phyloP scores from a whole-genome alignment of 2,329 filamentous ascomycete species.

The Cercospora zeae-maydis region DNA sequence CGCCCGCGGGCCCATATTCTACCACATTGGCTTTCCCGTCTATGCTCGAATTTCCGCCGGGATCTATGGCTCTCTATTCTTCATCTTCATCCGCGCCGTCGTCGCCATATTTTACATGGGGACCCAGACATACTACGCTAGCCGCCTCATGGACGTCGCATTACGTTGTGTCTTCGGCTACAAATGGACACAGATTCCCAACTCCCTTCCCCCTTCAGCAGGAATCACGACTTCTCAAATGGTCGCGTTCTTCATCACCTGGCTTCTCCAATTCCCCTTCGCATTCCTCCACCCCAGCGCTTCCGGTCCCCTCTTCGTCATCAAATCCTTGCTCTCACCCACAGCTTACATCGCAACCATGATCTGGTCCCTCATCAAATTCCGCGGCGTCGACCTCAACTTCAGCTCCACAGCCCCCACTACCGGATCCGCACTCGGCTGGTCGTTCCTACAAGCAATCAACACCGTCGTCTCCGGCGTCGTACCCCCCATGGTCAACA shows the following conservation, averaged over 20 bases:
- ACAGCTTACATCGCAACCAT: slow-evolving; percentile 76
- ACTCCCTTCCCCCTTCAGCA: slow-evolving; percentile 31
- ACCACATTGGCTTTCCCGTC: slow-evolving; percentile 40
- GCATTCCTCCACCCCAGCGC: slow-evolving; percentile 36
- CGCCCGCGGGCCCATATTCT: slow-evolving; percentile 36
- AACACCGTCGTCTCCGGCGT: slow-evolving; percentile 40
- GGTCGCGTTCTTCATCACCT: slow-evolving; percentile 32
- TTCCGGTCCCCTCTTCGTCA: slow-evolving; percentile 27
- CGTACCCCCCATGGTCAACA: slow-evolving; percentile 38
- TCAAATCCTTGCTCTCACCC: slow-evolving; percentile 22
- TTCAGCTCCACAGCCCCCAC: slow-evolving; percentile 16
- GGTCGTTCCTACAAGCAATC: slow-evolving; percentile 43
- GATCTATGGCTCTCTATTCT: slow-evolving; percentile 41
- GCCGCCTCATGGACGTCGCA: slow-evolving; percentile 38
- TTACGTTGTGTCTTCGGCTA: slow-evolving; percentile 42
- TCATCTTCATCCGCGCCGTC: slow-evolving; percentile 39
- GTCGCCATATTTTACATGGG: slow-evolving; percentile 43
- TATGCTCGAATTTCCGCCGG: slow-evolving; percentile 37
- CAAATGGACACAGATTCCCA: slow-evolving; percentile 37
- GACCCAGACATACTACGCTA: slow-evolving; percentile 36
- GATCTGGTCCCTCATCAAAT: slow-evolving; percentile 70
- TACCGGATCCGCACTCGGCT: slow-evolving; percentile 29
- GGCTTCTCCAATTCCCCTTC: slow-evolving; percentile 35
- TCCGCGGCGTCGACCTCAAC: slow-evolving; percentile 19
- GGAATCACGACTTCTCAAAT: slow-evolving; percentile 37